Conservation (phyloP, 2,329 filamentous ascomycete genomes). For the Fusarium euwallaceae region DNA sequence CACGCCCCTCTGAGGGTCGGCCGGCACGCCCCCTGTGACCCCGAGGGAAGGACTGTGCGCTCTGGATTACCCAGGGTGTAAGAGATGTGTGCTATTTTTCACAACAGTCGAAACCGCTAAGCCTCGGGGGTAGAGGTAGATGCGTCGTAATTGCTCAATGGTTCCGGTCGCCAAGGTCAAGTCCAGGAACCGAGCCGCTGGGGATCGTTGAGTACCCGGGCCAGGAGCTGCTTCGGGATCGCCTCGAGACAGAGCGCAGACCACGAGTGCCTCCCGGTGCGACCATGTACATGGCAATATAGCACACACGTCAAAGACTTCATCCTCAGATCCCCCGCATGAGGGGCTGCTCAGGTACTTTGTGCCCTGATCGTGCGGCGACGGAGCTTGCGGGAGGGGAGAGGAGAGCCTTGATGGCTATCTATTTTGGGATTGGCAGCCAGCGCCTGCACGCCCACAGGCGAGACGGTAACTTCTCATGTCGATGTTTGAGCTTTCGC, state of each 20-base stretch:
- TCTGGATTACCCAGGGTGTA: slow-evolving; percentile 28
- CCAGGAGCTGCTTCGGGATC: slow-evolving; percentile 42
- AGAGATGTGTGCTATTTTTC: slow-evolving; percentile 47
- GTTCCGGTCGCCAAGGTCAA: slow-evolving; percentile 25
- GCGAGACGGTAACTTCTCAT: slow-evolving; percentile 19
- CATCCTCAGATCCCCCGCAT: slow-evolving; percentile 43
- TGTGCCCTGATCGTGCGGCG: slow-evolving; percentile 27
- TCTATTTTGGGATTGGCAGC: slow-evolving; percentile 3
- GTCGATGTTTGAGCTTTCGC: slow-evolving; percentile 8
- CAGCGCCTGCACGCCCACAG: slow-evolving; percentile 11
- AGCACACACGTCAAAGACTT: slow-evolving; percentile 35
- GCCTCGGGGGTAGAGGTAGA: slow-evolving; percentile 35
- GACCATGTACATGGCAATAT: slow-evolving; percentile 31
- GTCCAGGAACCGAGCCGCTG: slow-evolving; percentile 37
- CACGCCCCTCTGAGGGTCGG: slow-evolving; percentile 28
- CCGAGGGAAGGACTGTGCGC: slow-evolving; percentile 31
- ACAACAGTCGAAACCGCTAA: slow-evolving; percentile 48
- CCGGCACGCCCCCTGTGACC: slow-evolving; percentile 33
- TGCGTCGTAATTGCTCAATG: slow-evolving; percentile 38
- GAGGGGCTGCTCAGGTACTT: slow-evolving; percentile 24
- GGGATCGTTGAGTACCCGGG: slow-evolving; percentile 14
- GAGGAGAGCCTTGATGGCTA: slow-evolving; percentile 14
- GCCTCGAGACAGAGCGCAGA: slow-evolving; percentile 37
- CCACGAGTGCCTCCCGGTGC: slow-evolving; percentile 27
- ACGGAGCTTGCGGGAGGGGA: slow-evolving; percentile 8